Conservation (phyloP, 441 rosid species). For the Euphorbia neoarborescens region DNA sequence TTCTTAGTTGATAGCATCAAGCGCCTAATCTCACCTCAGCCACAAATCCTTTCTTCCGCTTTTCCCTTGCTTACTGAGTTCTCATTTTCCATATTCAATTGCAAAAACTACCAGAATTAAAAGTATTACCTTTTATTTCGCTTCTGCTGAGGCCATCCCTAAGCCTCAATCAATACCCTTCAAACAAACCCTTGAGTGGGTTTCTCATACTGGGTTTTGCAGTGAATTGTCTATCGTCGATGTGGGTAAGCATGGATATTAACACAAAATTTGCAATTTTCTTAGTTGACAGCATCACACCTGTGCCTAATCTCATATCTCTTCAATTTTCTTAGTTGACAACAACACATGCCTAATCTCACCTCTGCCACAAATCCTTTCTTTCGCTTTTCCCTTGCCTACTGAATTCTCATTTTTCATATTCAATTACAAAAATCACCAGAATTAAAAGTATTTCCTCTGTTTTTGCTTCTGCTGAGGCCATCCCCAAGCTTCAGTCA, state of each 20-base stretch:
- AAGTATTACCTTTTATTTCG: conserved; percentile 27
- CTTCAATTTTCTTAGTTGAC: too few relatives aligned
- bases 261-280: too few relatives aligned
- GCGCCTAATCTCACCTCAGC: too few relatives aligned
- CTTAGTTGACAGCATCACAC: too few relatives aligned
- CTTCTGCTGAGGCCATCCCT: conserved; percentile 23
- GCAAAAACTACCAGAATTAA: conserved; percentile 18
- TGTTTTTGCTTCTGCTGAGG: conserved; percentile 28
- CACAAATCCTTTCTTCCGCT: conserved; percentile 28
- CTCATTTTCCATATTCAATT: conserved; percentile 21
- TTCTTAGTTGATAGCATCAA: too few relatives aligned
- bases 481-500: conserved; percentile 14
- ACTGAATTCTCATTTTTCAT: conserved; percentile 21
- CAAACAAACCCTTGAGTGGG: conserved; percentile 54
- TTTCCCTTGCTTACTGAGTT: conserved; percentile 25
- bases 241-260: conserved; percentile 67
- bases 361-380: conserved; percentile 18
- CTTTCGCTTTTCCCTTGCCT: conserved; percentile 32
- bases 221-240: conserved; percentile 55
- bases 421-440: conserved; percentile 17
- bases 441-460: conserved; percentile 24
- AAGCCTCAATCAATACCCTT: conserved; percentile 17
- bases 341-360: too few relatives aligned
- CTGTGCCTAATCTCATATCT: too few relatives aligned
- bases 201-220: conserved; percentile 55